Base-by-base conservation (phyloP, 352 stramenopile species). In the Globisporangium parvum region DNA sequence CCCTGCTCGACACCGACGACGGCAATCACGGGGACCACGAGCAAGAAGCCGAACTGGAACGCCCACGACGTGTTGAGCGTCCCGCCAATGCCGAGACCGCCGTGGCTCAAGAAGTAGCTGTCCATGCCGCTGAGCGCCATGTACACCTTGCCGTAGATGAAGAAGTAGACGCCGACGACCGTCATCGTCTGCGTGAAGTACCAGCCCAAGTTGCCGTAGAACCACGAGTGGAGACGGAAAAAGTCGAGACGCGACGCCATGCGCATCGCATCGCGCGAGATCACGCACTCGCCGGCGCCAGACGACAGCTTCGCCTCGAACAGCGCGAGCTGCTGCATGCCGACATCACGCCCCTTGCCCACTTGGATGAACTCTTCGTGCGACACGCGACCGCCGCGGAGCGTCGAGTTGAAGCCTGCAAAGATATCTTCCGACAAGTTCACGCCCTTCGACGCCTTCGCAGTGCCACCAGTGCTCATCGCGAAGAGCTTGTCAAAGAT, bases 121-220 rank as follows among this genome's bases (percentile, higher is more conserved):
- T 98, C 93, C 57, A 97, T 82, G 53, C 96, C 88, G 70, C 88
- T 98, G 35, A 98, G 66, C 18, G 93, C 93, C 72, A 98, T 89
- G 61, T 98, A 96, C 39, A 97, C 76, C 77, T 98, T 98, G 61
- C 98, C 87, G 69, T 99, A 99, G 47, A 98, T 97, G 60, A 99
- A 97, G 55, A 98, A 87, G 60, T 98, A 98, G n/a, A 99, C 87
- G 52, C 96, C 97, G 8, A 98, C 77, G 14, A 99, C 91, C 3
- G 96, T 99, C 62, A 99, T 86, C 20, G 97, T 95, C 66, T 98
- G 97, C 8, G 93, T 97, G 59, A 99, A 97, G 77, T 99, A 99
- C 80, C 97, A 97, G 48, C 96, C 96, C 70, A 99, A 95, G 63
- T 98, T 98, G 64, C 96, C 96, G 70, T 98, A 99, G 70, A 99